phyloP scores from a whole-genome alignment of 495 filamentous ascomycete genomes.

The Trichoderma asperelloides region DNA sequence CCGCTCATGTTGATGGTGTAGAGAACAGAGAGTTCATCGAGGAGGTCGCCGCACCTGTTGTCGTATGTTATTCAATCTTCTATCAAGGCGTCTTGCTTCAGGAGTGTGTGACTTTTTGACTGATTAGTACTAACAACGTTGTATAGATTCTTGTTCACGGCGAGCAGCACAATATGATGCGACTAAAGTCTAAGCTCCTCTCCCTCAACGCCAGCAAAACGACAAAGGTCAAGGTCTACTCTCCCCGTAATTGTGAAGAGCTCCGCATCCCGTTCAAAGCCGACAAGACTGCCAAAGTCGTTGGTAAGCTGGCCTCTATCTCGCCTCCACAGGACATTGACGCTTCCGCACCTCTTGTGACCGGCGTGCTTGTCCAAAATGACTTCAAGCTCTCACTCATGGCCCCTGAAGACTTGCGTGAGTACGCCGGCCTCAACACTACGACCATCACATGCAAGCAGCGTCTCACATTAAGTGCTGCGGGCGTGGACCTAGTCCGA shows the following conservation, averaged over 20 bases:
- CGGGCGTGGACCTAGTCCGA: conserved; percentile 80
- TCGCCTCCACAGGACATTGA: conserved; percentile 46
- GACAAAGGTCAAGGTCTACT: conserved; percentile 79
- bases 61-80: conserved; percentile 49
- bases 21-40: conserved; percentile 95
- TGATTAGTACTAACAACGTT: not conserved
- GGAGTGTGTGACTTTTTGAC: not conserved
- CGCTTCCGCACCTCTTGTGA: conserved; percentile 50
- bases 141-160: conserved; percentile 85
- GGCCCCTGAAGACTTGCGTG: conserved; percentile 89
- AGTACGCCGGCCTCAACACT: conserved; percentile 91
- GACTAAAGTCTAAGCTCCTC: conserved; percentile 88
- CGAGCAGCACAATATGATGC: conserved; percentile 96
- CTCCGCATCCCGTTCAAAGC: conserved; percentile 89
- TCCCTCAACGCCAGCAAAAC: conserved; percentile 75
- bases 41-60: conserved; percentile 79
- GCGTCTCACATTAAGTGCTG: conserved; percentile 71
- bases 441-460: conserved; percentile 90
- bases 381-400: conserved; percentile 94
- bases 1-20: conserved; percentile 91
- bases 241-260: conserved; percentile 88
- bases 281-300: conserved; percentile 95
- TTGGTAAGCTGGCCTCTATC: conserved; percentile 81
- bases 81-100: not conserved
- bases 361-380: conserved; percentile 88